These are phyloP conservation scores for Bryoerythrophyllum caledonicum DNA, from an alignment of 225 moss, liverwort and hornwort species.

Conservation along the genomic window DNA sequence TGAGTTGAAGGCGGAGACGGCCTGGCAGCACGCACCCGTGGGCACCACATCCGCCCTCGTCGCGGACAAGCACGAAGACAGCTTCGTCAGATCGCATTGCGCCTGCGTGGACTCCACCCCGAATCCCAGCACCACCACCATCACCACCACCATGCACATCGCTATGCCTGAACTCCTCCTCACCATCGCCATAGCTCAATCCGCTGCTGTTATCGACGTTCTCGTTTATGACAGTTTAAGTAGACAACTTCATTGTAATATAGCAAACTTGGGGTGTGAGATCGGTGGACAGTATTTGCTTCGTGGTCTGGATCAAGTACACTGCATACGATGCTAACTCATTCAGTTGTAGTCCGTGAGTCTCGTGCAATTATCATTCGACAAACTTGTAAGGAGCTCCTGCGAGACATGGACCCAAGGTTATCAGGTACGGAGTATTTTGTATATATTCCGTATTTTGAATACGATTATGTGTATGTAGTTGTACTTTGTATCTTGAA, in stretches of 20 bases:
- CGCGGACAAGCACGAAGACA: constrained; percentile 36
- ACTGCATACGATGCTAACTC: no score
- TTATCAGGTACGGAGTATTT: no score
- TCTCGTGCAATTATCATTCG: no score
- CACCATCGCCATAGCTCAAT: constrained; percentile 17
- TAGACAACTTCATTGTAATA: background rate
- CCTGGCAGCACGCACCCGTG: constrained; percentile 36
- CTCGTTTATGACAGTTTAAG: background rate
- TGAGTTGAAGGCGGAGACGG: constrained; percentile 23
- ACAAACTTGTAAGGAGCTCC: no score
- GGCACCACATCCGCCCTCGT: constrained; percentile 28
- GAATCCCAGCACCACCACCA: constrained; percentile 25
- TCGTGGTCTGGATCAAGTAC: no score
- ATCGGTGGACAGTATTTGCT: no score
- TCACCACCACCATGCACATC: constrained; percentile 1
- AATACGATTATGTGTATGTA: no score
- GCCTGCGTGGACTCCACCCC: constrained; percentile 36
- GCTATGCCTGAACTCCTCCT: background rate
- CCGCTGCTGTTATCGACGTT: background rate
- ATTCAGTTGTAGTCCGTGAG: no score
- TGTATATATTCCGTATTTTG: no score
- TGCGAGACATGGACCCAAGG: no score
- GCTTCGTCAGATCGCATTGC: constrained; percentile 35
- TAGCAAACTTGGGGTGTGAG: no score
- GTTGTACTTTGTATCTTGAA: no score